Evolutionary conservation across 768 basidiomycete genomes (phyloP), one percentile per base, ranked within the genome.

Genomic region (Gloeostereum incarnatum): DNA sequence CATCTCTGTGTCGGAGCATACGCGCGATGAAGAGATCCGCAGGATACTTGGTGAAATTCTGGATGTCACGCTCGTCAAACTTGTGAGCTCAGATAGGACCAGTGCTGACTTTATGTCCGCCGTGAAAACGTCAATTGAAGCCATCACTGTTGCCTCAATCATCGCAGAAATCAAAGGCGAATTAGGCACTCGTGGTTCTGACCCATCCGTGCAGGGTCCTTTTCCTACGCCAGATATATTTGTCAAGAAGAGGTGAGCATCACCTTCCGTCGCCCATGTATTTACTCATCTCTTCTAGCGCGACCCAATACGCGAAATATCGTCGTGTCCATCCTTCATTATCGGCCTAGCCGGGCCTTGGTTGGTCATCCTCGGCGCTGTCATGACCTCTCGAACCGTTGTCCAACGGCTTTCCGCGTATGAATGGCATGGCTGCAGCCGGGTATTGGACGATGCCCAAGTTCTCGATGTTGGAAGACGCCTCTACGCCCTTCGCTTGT

Each of bases 401-500:
- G 50, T 57, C 22, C 60, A 63, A 41, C 48, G 44, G 13, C 56
- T 64, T 10, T 61, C 58, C 0, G 57, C 62, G 33, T 52, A 51
- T 32, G 25, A 58, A 19, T 62, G 58, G 57, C 30, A 59, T 22
- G 60, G 53, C 32, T 2, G 17, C 23, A 44, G 37, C 30, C 44
- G 47, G 35, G 27, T 43, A 7, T 27, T 34, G 8, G 53, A 58
- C 19, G 48, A 54, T 9, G 22, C 16, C 3, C 53, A 50, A 4
- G 44, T 14, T 18, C 3, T 24, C 34, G 41, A 35, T 27, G 45
- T 58, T 35, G 53, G 49, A 6, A 45, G 44, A 3, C 21, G 50
- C 36, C 19, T 62, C 11, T 43, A 49, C 39, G 57, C 53, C 5
- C 53, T 61, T 7, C 46, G 31, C 22, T 27, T 43, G 24, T 51